Evolutionary conservation across 75 land plant species (phyloP), one percentile per base, ranked within the genome.

Genomic region (Cunninghamia lanceolata): DNA sequence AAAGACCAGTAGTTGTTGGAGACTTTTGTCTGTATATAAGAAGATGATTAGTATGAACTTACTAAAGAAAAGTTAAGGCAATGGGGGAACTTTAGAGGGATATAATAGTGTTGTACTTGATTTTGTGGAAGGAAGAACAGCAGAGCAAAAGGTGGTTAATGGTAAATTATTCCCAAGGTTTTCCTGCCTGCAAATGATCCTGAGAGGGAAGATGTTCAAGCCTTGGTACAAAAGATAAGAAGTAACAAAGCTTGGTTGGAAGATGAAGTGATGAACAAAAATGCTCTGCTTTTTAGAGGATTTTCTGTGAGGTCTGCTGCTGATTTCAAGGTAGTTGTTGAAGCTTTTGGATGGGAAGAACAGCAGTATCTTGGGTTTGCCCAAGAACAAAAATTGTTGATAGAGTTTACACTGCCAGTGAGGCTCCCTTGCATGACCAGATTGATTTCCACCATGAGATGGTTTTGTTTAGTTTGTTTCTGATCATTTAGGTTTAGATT

Each of bases 361-460:
- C 77, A 50, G 19, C 13, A 35, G 14, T 87, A 87, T 32, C 11
- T 68, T 17, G 88, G 88, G 17, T 79, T 79, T 79, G 88, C 77
- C 9, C 87, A 32, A 47, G 88, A 42, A 34, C 10, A 0, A 35
- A 36, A n/a, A 0, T 87, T 35, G 74, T 36, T 25, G 77, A 87
- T 30, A 59, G 75, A 85, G 87, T 87, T 21, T 87, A 84, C 88
- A 87, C 88, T 30, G 87, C 87, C 21, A 87, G 85, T 35, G 87
- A 87, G 25, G 71, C 42, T 50, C 54, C 77, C 38, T 87, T 87
- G 68, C 47, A 85, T 34, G 39, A 63, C 15, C 63, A 71, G n/a
- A 87, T 87, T n/a, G 87, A 63, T 38, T 87, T 87, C 87, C 88
- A 87, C 88, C 74, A 87, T 68, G 88, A 87, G 59, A 76, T 85